Evolutionary conservation across 805 yeast species (phyloP).

Genomic region (Sungouiella thailandica): DNA sequence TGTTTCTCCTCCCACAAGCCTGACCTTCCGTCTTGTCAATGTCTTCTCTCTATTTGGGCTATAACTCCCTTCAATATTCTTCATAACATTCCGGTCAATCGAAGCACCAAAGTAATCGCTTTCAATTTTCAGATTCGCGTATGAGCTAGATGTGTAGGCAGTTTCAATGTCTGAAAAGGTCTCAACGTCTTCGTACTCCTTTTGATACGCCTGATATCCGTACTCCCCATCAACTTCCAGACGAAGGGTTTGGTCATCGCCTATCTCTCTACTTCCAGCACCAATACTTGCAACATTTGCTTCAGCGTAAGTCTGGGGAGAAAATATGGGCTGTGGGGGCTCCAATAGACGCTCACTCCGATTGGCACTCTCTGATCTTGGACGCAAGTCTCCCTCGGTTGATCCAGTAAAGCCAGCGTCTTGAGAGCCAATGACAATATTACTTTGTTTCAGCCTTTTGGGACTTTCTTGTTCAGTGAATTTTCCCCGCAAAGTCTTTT

Average conservation of each 20-base stretch:
- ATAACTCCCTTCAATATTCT: slow-evolving; percentile 34
- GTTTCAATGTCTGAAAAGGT: slow-evolving; percentile 31
- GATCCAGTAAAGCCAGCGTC: too few species aligned
- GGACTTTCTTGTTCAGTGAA: slow-evolving; percentile 69
- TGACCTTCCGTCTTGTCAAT: slow-evolving; percentile 65
- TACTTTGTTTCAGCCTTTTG: slow-evolving; percentile 45
- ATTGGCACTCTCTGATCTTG: slow-evolving; percentile 28
- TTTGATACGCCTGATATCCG: slow-evolving; percentile 34
- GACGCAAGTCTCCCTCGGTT: too few species aligned
- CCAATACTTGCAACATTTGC: slow-evolving; percentile 35
- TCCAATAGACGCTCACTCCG: slow-evolving; percentile 50
- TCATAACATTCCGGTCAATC: slow-evolving; percentile 45
- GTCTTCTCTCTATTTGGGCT: slow-evolving; percentile 66
- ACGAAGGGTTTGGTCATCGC: slow-evolving; percentile 30
- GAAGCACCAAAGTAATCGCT: slow-evolving; percentile 41
- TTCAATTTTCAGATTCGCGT: slow-evolving; percentile 31
- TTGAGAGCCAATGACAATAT: slow-evolving; percentile 43
- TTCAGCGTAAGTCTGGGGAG: slow-evolving; percentile 58
- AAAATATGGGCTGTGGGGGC: slow-evolving; percentile 63
- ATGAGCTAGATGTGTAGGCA: slow-evolving; percentile 13
- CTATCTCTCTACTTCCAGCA: too few species aligned
- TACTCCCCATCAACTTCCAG: slow-evolving; percentile 19
- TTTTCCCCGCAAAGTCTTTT: slow-evolving; percentile 54
- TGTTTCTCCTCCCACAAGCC: slow-evolving; percentile 53
- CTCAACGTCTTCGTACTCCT: slow-evolving; percentile 28